These are phyloP conservation scores for Yamadazyma kitorensis DNA, from an alignment of 805 yeast genomes.

Conservation along the genomic window DNA sequence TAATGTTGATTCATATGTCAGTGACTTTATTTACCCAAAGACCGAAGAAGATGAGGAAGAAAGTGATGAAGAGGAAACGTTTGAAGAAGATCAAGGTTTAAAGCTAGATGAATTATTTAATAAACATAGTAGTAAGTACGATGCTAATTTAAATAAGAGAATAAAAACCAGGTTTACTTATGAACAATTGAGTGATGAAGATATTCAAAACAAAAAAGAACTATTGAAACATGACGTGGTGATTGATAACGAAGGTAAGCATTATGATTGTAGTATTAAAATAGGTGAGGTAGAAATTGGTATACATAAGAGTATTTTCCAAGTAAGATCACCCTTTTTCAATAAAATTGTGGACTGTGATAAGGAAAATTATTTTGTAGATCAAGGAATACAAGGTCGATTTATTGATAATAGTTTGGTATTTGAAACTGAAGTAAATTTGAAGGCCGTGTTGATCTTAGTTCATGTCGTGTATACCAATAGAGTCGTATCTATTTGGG, in stretches of 20 bases:
- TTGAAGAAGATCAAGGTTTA: conserved; percentile 7
- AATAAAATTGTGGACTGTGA: conserved; percentile 19
- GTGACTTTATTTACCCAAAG: conserved; percentile 27
- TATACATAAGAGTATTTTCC: conserved; percentile 31
- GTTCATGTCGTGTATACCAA: conserved; percentile 52
- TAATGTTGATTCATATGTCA: conserved; percentile 22
- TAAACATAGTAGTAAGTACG: conserved; percentile 16
- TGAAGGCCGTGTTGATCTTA: conserved; percentile 39
- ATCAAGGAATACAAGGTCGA: conserved; percentile 23
- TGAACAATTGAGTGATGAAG: conserved; percentile 10
- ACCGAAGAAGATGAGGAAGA: conserved; percentile 11
- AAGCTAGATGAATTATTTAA: conserved; percentile 20
- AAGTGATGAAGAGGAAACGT: conserved; percentile 13
- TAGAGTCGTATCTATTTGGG: conserved; percentile 45
- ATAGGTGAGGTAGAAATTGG: conserved; percentile 28
- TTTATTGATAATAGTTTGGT: conserved; percentile 15
- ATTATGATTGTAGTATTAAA: conserved; percentile 34
- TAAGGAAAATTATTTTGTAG: conserved; percentile 19
- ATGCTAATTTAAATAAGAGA: conserved; percentile 12
- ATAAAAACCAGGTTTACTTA: conserved; percentile 14
- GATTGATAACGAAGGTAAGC: conserved; percentile 18
- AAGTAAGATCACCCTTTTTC: conserved; percentile 28
- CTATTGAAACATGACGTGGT: background rate
- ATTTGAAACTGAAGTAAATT: conserved; percentile 22
- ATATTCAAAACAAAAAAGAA: background rate